phyloP scores from a whole-genome alignment of 2,329 filamentous ascomycete genomes.

The Colletotrichum zoysiae region DNA sequence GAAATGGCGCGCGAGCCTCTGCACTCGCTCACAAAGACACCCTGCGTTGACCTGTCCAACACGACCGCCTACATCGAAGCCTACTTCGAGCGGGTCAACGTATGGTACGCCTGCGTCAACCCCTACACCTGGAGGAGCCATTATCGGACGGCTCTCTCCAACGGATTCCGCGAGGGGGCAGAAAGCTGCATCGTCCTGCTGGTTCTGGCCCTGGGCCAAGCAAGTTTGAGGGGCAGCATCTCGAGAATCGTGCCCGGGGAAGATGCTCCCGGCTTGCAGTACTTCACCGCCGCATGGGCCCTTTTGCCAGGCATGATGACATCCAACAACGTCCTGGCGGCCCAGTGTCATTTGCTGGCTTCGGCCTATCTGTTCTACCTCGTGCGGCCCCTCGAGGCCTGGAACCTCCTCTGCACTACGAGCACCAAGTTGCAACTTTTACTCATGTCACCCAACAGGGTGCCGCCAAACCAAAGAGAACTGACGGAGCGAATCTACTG shows the following conservation, averaged over 20 bases:
- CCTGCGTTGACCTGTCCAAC: slow-evolving; percentile 79
- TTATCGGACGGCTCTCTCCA: slow-evolving; percentile 80
- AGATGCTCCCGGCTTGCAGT: slow-evolving; percentile 81
- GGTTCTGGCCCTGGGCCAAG: slow-evolving; percentile 82
- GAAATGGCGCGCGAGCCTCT: slow-evolving; percentile 86
- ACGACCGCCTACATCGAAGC: slow-evolving; percentile 81
- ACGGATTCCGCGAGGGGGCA: slow-evolving; percentile 81
- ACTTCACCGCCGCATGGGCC: slow-evolving; percentile 85
- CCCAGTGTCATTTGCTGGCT: slow-evolving; percentile 84
- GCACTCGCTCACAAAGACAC: slow-evolving; percentile 72
- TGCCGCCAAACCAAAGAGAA: slow-evolving; percentile 78
- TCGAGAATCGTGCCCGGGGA: slow-evolving; percentile 76
- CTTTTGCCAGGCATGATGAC: slow-evolving; percentile 84
- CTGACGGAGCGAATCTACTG: slow-evolving; percentile 84
- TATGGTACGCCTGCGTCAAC: slow-evolving; percentile 89
- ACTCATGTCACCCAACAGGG: slow-evolving; percentile 78
- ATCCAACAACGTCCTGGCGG: slow-evolving; percentile 80
- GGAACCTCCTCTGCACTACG: slow-evolving; percentile 83
- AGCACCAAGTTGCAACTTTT: slow-evolving; percentile 86
- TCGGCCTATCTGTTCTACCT: slow-evolving; percentile 87
- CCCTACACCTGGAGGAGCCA: slow-evolving; percentile 83
- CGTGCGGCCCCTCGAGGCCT: slow-evolving; percentile 84
- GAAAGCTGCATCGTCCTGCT: slow-evolving; percentile 87
- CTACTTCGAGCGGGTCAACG: slow-evolving; percentile 84
- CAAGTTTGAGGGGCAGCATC: slow-evolving; percentile 81